A percentile compares a stretch with the other conserved stretches of the same genome.
phyloP scores from a whole-genome alignment of 129 eudicot genomes.

The Helianthus annuus region DNA sequence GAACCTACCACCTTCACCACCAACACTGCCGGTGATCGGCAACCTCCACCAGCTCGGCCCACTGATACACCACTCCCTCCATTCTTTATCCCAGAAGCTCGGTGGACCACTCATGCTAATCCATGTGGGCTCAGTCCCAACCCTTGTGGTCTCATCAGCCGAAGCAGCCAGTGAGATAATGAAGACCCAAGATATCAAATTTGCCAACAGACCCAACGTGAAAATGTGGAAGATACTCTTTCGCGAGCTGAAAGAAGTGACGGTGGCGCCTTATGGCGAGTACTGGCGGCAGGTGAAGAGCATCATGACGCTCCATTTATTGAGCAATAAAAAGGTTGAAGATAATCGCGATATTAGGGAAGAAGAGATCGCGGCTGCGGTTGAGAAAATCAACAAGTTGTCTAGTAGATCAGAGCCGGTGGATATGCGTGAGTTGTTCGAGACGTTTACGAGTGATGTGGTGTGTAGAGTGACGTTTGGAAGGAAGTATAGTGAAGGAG shows the following conservation, averaged over 20 bases:
- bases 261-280: slow-evolving; percentile 52
- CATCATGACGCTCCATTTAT: slow-evolving; percentile 47
- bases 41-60: not conserved
- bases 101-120: slow-evolving; percentile 54
- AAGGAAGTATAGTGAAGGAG: slow-evolving; percentile 41
- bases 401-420: not conserved
- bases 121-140: slow-evolving; percentile 45
- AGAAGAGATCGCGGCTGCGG: slow-evolving; percentile 33
- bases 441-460: slow-evolving; percentile 28
- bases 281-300: slow-evolving; percentile 63
- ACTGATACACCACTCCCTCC: too few relatives aligned
- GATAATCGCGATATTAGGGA: slow-evolving; percentile 35
- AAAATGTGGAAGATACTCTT: slow-evolving; percentile 27
- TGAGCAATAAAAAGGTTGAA: slow-evolving; percentile 8
- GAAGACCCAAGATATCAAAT: slow-evolving; percentile 54
- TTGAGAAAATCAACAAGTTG: too few relatives aligned
- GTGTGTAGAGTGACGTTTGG: slow-evolving; percentile 47
- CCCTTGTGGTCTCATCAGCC: slow-evolving; percentile 48
- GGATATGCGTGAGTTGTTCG: slow-evolving; percentile 40
- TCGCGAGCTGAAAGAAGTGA: slow-evolving; percentile 35
- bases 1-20: slow-evolving; percentile 57
- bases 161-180: slow-evolving; percentile 50
- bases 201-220: slow-evolving; percentile 41
- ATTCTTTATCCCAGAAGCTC: slow-evolving; percentile 30
- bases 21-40: slow-evolving; percentile 59